Evolutionary conservation across 2,329 filamentous ascomycete species (phyloP).

Genomic region (Colletotrichum viniferum): DNA sequence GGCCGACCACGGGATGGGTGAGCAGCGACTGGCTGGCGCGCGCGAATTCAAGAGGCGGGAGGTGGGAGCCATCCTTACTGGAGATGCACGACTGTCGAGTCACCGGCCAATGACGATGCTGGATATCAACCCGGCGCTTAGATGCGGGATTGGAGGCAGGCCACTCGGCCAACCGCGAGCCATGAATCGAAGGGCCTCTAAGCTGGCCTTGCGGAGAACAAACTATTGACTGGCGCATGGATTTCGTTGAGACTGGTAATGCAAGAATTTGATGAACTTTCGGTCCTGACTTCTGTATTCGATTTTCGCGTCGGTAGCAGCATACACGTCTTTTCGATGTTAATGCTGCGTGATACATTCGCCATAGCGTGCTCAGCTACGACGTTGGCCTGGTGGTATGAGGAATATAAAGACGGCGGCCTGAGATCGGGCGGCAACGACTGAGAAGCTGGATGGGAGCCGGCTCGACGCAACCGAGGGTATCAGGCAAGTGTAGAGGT

Average conservation of each 20-base stretch:
- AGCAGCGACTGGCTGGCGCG: slow-evolving; percentile 41
- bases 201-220: slow-evolving; percentile 9
- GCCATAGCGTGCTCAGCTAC: background rate
- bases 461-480: background rate
- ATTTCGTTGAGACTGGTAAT: background rate
- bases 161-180: slow-evolving; percentile 1
- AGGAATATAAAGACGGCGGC: background rate
- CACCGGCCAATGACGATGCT: slow-evolving; percentile 18
- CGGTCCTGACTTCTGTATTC: slow-evolving; percentile 9
- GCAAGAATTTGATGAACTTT: background rate
- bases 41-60: slow-evolving; percentile 33
- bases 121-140: slow-evolving; percentile 27
- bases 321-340: background rate
- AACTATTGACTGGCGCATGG: slow-evolving; percentile 11
- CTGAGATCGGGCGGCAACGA: too few relatives aligned
- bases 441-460: too few relatives aligned
- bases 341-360: background rate
- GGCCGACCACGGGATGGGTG: slow-evolving; percentile 22
- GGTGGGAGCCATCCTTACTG: slow-evolving; percentile 14
- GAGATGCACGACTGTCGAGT: background rate
- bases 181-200: background rate
- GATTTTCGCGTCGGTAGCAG: background rate
- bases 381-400: background rate
- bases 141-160: slow-evolving; percentile 13
- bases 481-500: background rate